These are phyloP conservation scores for Martensiomyces pterosporus DNA, from an alignment of 192 early-diverging fungal genomes.

Conservation along the genomic window DNA sequence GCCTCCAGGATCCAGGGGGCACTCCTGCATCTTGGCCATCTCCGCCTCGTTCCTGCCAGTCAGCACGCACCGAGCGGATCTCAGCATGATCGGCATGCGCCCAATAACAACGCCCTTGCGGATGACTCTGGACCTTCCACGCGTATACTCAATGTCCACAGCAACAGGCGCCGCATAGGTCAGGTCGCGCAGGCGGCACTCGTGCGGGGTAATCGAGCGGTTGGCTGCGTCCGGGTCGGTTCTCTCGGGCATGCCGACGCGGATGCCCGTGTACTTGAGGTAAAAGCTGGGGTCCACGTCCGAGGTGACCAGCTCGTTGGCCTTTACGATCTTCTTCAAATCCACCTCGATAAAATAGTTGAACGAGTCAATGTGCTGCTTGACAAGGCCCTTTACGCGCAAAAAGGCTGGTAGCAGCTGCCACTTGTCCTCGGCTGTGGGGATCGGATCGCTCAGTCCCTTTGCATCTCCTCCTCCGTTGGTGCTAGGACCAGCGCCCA, in stretches of 20 bases:
- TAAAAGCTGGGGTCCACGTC: constrained; percentile 94
- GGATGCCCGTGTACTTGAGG: constrained; percentile 86
- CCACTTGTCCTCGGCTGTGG: constrained; percentile 86
- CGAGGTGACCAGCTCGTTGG: constrained; percentile 83
- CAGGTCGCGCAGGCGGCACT: constrained; percentile 93
- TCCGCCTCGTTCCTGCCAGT: constrained; percentile 73
- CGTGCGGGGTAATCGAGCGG: constrained; percentile 83
- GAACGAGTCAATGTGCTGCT: constrained; percentile 99
- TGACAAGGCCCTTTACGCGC: constrained; percentile 94
- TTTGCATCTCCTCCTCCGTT: constrained; percentile 2
- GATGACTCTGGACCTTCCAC: constrained; percentile 74
- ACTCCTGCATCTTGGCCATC: constrained; percentile 85
- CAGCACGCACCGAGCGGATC: constrained; percentile 79
- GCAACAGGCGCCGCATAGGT: constrained; percentile 90
- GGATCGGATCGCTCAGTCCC: constrained; percentile 36
- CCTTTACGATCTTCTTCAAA: constrained; percentile 88
- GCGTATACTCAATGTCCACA: constrained; percentile 91
- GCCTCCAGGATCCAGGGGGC: constrained; percentile 94
- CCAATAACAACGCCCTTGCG: constrained; percentile 82
- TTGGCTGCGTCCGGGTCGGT: constrained; percentile 69
- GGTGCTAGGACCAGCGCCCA: constrained; percentile 6
- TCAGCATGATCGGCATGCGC: constrained; percentile 95
- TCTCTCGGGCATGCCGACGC: constrained; percentile 76
- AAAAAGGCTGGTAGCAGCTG: constrained; percentile 94
- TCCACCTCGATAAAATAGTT: constrained; percentile 98